Evolutionary conservation across 495 filamentous ascomycete species (phyloP), one percentile per base, ranked within the genome.

Genomic region (Penicillium atrosanguineum): DNA sequence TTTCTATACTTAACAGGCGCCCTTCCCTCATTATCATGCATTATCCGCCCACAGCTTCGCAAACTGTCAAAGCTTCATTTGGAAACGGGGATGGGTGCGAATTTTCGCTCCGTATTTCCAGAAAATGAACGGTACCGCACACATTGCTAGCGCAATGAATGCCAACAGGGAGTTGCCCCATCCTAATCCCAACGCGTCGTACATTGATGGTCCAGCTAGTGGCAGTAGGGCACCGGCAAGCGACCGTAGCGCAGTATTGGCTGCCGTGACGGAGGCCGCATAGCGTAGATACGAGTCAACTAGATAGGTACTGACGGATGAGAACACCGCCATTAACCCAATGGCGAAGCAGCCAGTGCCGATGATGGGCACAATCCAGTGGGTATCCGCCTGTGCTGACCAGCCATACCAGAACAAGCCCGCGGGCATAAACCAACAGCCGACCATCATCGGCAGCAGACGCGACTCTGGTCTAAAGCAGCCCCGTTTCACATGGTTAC

Each of bases 241-340:
- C 42, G 67, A 78, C 29, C 87, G 71, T 45, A 89, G 63, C 4
- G 89, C 75, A 6, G 79, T 79, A 1, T 75, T 74, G 1, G 87
- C 85, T 14, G 70, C 83, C 20, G 87, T 68, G 0, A 83, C 87
- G 34, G 72, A 79, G 9, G 87, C 86, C 1, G 87, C 84, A 61
- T 79, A 88, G 8, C 73, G 72, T 5, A 77, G 77, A 63, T 86
- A 88, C 7, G 82, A 64, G 60, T 90, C 87, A 36, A 88, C 77
- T 16, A 87, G 61, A 57, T 85, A 89, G 6, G 76, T 38, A 19
- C 41, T 26, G 9, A 55, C 29, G 7, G 37, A 38, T 18, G 31
- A 44, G 40, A 55, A 50, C 1, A 47, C 36, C 1, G 18, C 45
- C 26, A 55, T 55, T n/a, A 50, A 19, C 3, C 82, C 83, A 6